Evolutionary conservation across 768 basidiomycete genomes (phyloP), one percentile per base, ranked within the genome.

Genomic region (Mycena vitilis): DNA sequence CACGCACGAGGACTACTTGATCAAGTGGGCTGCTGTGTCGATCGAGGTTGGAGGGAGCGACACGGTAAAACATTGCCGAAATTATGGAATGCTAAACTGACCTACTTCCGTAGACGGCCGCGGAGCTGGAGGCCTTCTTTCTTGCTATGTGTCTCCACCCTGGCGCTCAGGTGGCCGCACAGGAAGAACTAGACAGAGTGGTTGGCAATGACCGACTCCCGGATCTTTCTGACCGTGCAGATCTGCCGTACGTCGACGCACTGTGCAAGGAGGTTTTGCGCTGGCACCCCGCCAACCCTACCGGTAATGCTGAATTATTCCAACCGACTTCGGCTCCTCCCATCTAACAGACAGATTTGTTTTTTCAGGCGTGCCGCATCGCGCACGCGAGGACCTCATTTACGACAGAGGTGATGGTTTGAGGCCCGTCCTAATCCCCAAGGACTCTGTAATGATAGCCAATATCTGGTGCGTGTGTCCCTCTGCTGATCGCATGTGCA

Each of bases 161-260:
- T 85, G 76, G 77, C 5, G 76, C 78, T 4, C 82, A 83, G 60
- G 45, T 13, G 7, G 40, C 71, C 15, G 79, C 80, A 2, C 81
- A 82, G 51, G 71, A 76, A 36, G 79, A 83, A 62, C 53, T 83
- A 20, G 82, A 83, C 62, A 65, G 52, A 3, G 68, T 81, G 5
- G 13, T 82, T 13, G 80, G 79, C 37, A 72, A 70, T 20, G 77
- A 71, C 22, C 48, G 75, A 10, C 68, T 77, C 18, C 77, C 77
- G 0, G 67, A 54, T 16, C 22, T 74, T 11, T 63, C 57, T 7
- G 75, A 76, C 23, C 40, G 67, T 12, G 48, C 38, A 11, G 15
- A 49, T 18, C 60, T 77, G 5, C 71, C 74, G 30, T 77, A 74
- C 57, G 44, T 75, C 25, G 55, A 69, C 5, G 72, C 71, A 0